These are phyloP conservation scores for Cladosporium sphaerospermum DNA, from an alignment of 2,329 filamentous ascomycete genomes.

Conservation along the genomic window DNA sequence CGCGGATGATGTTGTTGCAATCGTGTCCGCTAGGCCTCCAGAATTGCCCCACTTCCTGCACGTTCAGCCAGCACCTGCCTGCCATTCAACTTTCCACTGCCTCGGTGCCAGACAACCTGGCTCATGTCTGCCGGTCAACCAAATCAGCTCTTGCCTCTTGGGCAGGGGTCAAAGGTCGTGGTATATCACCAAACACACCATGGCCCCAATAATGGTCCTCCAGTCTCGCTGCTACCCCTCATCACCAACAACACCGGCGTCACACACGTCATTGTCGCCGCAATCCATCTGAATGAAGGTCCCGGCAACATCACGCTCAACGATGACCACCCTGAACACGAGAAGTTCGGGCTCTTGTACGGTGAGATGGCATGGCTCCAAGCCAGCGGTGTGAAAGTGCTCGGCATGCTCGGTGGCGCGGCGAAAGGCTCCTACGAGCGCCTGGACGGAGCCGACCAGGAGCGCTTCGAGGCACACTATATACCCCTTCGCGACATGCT, in stretches of 20 bases:
- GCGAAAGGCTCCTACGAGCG: conserved; percentile 66
- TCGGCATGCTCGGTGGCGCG: conserved; percentile 84
- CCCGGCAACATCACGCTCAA: conserved; percentile 70
- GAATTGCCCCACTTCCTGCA: too few relatives aligned
- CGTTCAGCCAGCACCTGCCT: too few relatives aligned
- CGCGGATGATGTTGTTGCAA: too few relatives aligned
- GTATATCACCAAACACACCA: conserved; percentile 63
- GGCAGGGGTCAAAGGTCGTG: conserved; percentile 39
- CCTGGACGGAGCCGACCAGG: conserved; percentile 51
- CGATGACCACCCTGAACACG: conserved; percentile 60
- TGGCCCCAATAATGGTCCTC: conserved; percentile 42
- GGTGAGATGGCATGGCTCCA: conserved; percentile 68
- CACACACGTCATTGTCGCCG: conserved; percentile 81
- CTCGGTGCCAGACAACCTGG: not conserved
- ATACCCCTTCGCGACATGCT: conserved; percentile 61
- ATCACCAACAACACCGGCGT: conserved; percentile 53
- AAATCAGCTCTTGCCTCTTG: conserved; percentile 26
- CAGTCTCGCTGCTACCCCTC: conserved; percentile 58
- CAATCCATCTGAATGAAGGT: conserved; percentile 71
- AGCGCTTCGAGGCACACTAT: conserved; percentile 69
- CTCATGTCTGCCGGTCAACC: not conserved
- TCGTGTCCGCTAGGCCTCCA: too few relatives aligned
- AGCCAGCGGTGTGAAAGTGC: conserved; percentile 66
- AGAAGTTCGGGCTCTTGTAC: conserved; percentile 69
- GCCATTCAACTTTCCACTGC: not conserved